A percentile compares a stretch with the other conserved stretches of the same genome.
Conservation (phyloP, 1,139 yeast species). For the Williopsis jadinii region DNA sequence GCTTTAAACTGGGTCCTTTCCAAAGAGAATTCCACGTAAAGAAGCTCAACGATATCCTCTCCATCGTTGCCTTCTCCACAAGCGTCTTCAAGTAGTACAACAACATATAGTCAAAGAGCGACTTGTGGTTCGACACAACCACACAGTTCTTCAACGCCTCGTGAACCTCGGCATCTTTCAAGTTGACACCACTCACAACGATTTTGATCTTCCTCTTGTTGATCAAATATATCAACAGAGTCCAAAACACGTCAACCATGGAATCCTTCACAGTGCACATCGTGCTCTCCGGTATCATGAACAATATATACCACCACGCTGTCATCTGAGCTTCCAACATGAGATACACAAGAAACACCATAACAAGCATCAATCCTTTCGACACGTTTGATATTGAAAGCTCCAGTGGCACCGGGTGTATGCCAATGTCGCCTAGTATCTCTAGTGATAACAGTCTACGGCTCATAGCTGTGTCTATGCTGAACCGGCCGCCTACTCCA, state of each 20-base stretch:
- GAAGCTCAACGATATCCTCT: slow-evolving; percentile 29
- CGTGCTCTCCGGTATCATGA: slow-evolving; percentile 11
- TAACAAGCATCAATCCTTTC: slow-evolving; percentile 15
- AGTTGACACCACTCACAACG: slow-evolving; percentile 20
- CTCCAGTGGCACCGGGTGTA: slow-evolving; percentile 15
- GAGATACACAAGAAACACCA: slow-evolving; percentile 6
- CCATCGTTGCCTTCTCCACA: slow-evolving; percentile 15
- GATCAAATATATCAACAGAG: slow-evolving; percentile 15
- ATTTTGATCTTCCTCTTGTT: slow-evolving; percentile 19
- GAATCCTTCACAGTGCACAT: slow-evolving; percentile 1
- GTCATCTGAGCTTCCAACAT: slow-evolving; percentile 7
- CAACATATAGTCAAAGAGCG: slow-evolving; percentile 24
- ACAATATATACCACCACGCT: slow-evolving; percentile 4
- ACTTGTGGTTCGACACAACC: slow-evolving; percentile 21
- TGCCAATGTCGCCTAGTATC: slow-evolving; percentile 14
- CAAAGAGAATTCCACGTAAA: slow-evolving; percentile 59
- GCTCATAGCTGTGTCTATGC: too few relatives aligned
- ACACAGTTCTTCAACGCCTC: slow-evolving; percentile 14
- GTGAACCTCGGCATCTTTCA: slow-evolving; percentile 13
- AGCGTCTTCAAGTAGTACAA: slow-evolving; percentile 21
- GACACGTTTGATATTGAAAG: slow-evolving; percentile 10
- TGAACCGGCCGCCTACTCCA: too few relatives aligned
- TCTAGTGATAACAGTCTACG: slow-evolving; percentile 2
- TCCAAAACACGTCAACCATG: slow-evolving; percentile 15
- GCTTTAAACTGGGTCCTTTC: slow-evolving; percentile 42